phyloP scores from a whole-genome alignment of 371 early-diverging fungal species.

The Sporodiniella umbellata region DNA sequence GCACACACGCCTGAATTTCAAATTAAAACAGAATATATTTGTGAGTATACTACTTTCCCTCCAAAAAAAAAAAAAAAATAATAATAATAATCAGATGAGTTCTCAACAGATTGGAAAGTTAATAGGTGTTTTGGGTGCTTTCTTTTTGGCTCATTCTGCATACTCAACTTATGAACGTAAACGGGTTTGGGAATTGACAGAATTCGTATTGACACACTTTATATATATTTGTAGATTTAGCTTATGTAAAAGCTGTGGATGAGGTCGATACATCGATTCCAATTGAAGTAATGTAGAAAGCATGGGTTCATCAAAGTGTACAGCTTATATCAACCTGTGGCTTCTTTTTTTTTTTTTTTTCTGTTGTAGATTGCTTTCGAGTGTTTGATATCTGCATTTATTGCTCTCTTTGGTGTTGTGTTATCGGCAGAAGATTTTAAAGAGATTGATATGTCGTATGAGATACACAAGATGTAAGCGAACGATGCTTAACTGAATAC shows the following conservation, averaged over 20 bases:
- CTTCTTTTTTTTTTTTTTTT: no score
- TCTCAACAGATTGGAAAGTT: conserved; percentile 40
- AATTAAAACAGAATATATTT: no score
- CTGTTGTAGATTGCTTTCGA: conserved; percentile 37
- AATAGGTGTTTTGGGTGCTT: conserved; percentile 48
- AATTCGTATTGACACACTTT: no score
- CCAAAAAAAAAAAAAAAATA: background rate
- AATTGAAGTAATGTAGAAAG: conserved; percentile 66
- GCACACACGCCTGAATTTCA: no score
- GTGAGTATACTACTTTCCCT: no score
- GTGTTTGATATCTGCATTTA: conserved; percentile 36
- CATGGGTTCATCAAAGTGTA: no score
- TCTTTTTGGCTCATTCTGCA: conserved; percentile 60
- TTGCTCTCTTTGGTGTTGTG: conserved; percentile 37
- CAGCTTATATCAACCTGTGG: no score
- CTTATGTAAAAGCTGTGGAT: conserved; percentile 66
- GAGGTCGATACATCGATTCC: conserved; percentile 50
- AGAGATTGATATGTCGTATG: conserved; percentile 56
- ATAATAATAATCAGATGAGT: conserved; percentile 13
- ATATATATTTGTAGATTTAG: conserved; percentile 47
- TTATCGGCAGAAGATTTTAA: conserved; percentile 59
- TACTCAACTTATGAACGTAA: conserved; percentile 73
- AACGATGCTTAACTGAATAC: background rate
- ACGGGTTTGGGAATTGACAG: no score
- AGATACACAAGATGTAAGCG: conserved; percentile 63